Conservation (phyloP, 768 basidiomycete species). For the Lentinula boryana region DNA sequence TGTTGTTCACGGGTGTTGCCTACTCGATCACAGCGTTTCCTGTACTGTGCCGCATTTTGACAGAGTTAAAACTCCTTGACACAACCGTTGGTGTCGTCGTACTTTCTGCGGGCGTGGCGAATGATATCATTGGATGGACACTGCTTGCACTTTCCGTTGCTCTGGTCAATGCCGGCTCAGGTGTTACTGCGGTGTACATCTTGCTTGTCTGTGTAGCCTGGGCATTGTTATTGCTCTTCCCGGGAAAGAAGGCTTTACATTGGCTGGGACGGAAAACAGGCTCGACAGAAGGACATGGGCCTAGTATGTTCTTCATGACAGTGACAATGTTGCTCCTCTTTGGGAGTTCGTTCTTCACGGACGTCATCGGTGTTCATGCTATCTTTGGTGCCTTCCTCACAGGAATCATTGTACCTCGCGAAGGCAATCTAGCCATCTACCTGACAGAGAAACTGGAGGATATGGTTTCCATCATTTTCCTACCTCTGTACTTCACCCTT, state of each 20-base stretch:
- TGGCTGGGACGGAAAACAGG: conserved; percentile 79
- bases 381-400: conserved; percentile 90
- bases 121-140: conserved; percentile 84
- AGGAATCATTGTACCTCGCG: conserved; percentile 79
- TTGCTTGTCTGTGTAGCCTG: conserved; percentile 77
- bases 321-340: conserved; percentile 75
- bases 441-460: conserved; percentile 98
- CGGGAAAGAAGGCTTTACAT: conserved; percentile 51
- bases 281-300: conserved; percentile 66
- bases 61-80: conserved; percentile 86
- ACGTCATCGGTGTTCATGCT: conserved; percentile 86
- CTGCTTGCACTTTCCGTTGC: conserved; percentile 89
- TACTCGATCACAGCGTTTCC: conserved; percentile 88
- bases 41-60: conserved; percentile 80
- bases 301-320: conserved; percentile 88
- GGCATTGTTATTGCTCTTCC: conserved; percentile 69
- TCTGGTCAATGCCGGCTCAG: conserved; percentile 82
- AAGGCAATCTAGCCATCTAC: conserved; percentile 79
- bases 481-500: conserved; percentile 92
- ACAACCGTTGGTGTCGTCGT: conserved; percentile 92
- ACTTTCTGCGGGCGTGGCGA: conserved; percentile 87
- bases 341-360: conserved; percentile 87
- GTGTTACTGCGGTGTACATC: conserved; percentile 81
- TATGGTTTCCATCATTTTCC: conserved; percentile 83
- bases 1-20: conserved; percentile 91